Evolutionary conservation across 768 basidiomycete species (phyloP).

Genomic region (Podaxis sp.): DNA sequence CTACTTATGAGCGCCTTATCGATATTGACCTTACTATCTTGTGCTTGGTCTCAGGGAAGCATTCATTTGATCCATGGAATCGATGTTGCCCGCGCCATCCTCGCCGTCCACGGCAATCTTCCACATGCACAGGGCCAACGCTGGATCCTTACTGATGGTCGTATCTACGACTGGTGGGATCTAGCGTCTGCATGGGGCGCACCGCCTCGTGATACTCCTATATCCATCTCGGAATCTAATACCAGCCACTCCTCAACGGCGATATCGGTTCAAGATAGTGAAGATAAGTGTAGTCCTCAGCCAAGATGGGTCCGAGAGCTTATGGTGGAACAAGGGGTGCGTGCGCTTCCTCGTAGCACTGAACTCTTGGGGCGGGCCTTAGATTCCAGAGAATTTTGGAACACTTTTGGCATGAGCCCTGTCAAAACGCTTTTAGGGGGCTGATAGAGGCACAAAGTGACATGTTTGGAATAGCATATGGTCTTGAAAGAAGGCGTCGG

Average conservation of each 20-base stretch:
- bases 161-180: slow-evolving; percentile 72
- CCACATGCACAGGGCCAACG: slow-evolving; percentile 47
- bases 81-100: slow-evolving; percentile 58
- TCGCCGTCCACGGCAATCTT: slow-evolving; percentile 53
- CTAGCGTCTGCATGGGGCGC: slow-evolving; percentile 55
- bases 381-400: slow-evolving; percentile 65
- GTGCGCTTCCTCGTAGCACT: slow-evolving; percentile 51
- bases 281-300: slow-evolving; percentile 35
- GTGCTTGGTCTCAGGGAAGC: slow-evolving; percentile 40
- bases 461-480: not conserved
- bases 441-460: slow-evolving; percentile 6
- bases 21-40: not conserved
- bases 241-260: not conserved
- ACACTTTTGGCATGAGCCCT: slow-evolving; percentile 43
- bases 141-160: slow-evolving; percentile 55
- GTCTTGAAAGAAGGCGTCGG: not conserved
- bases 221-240: not conserved
- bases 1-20: slow-evolving; percentile 1
- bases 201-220: not conserved
- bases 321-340: slow-evolving; percentile 50
- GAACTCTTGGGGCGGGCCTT: slow-evolving; percentile 51
- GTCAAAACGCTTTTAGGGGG: slow-evolving; percentile 35
- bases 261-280: not conserved
- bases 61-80: slow-evolving; percentile 62
- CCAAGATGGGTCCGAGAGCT: slow-evolving; percentile 57